Percentiles rank a stretch among this genome's conserved stretches.
Evolutionary conservation across 1,284 basidiomycete genomes (phyloP).

Genomic region (Agaricales sp.): DNA sequence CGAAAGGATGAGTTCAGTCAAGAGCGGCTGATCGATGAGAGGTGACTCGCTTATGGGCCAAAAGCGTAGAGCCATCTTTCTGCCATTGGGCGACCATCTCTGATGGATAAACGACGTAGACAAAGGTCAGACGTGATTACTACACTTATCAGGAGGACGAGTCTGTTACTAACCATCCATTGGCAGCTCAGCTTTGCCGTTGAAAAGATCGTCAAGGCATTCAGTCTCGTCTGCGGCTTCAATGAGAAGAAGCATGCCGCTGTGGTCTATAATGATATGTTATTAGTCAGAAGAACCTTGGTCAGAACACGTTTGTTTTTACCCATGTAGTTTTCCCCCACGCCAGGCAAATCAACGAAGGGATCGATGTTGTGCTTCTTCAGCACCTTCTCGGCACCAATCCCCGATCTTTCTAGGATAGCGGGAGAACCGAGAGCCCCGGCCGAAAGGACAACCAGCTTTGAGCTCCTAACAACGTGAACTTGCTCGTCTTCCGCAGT

Average conservation of each 20-base stretch:
- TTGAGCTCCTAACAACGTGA: slow-evolving; percentile 24
- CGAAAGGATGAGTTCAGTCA: not conserved
- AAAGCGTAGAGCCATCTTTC: not conserved
- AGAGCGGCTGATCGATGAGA: not conserved
- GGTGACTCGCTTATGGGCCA: not conserved
- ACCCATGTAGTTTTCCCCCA: not conserved
- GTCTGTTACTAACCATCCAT: not conserved
- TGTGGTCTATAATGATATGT: not conserved
- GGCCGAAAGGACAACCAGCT: slow-evolving; percentile 36
- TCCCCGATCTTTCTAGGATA: slow-evolving; percentile 32
- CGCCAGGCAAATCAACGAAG: not conserved
- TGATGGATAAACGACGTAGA: too few species aligned
- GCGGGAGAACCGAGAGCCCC: slow-evolving; percentile 46
- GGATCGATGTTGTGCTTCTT: slow-evolving; percentile 6
- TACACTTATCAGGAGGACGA: not conserved
- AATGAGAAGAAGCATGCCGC: too few species aligned
- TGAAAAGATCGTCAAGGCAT: not conserved
- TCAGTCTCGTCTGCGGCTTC: not conserved
- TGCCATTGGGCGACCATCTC: not conserved
- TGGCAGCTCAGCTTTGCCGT: not conserved
- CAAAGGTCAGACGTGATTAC: too few species aligned
- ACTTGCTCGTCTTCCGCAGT: slow-evolving; percentile 11
- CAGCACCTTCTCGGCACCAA: slow-evolving; percentile 6
- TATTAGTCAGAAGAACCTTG: not conserved
- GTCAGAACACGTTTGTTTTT: not conserved